These are phyloP conservation scores for Grigorovia humatica DNA, from an alignment of 805 yeast species.

Conservation along the genomic window DNA sequence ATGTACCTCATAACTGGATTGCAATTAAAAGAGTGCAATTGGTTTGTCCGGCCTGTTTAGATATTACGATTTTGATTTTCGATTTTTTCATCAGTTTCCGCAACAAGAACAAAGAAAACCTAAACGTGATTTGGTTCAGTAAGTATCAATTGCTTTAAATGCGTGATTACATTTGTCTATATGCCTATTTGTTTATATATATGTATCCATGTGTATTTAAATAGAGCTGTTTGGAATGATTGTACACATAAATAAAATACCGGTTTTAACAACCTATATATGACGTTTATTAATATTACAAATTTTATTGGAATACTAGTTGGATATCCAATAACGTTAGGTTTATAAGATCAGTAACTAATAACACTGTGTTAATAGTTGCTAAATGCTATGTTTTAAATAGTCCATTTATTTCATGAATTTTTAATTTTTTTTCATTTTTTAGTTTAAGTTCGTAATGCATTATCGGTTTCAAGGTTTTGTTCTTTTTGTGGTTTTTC, in stretches of 20 bases:
- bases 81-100: neutral
- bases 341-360: neutral
- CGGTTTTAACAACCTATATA: neutral
- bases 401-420: neutral
- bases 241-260: too few species aligned
- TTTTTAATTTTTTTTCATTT: too few species aligned
- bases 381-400: neutral
- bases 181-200: neutral
- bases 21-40: neutral
- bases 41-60: neutral
- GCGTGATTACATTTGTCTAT: neutral
- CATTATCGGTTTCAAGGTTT: neutral
- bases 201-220: neutral
- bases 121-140: too few species aligned
- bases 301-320: neutral
- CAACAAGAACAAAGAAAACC: too few species aligned
- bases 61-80: neutral
- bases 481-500: conserved; percentile 1
- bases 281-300: neutral
- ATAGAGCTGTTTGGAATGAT: too few species aligned
- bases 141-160: too few species aligned
- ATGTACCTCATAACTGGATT: neutral
- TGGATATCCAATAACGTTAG: neutral
- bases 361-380: neutral
- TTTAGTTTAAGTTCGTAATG: neutral